Evolutionary conservation across 768 basidiomycete genomes (phyloP).

Genomic region (Phlebiopsis gigantea): DNA sequence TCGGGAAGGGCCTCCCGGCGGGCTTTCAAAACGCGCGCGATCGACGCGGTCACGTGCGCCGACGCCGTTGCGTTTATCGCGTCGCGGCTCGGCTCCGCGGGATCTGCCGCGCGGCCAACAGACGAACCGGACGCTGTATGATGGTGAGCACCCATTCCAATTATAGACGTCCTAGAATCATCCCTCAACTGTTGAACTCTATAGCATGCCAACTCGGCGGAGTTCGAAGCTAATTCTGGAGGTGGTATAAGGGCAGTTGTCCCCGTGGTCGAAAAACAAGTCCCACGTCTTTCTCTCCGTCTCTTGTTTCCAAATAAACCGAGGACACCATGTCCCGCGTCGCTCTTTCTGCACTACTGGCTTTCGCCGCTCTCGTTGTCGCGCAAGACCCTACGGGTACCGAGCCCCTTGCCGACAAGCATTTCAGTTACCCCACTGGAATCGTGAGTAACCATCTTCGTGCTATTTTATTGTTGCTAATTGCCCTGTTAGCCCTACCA

Average conservation of each 20-base stretch:
- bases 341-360: constrained; percentile 31
- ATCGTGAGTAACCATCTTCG: constrained; percentile 15
- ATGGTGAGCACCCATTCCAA: constrained; percentile 5
- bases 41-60: constrained; percentile 13
- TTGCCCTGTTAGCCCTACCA: constrained; percentile 40
- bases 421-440: constrained; percentile 19
- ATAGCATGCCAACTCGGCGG: constrained; percentile 7
- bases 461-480: not conserved
- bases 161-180: not conserved
- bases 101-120: not conserved
- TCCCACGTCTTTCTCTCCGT: constrained; percentile 8
- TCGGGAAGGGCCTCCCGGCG: constrained; percentile 2
- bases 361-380: constrained; percentile 22
- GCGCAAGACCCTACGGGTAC: constrained; percentile 19
- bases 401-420: constrained; percentile 23
- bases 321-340: constrained; percentile 26
- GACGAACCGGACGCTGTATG: not conserved
- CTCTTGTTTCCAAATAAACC: constrained; percentile 4
- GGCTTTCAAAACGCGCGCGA: constrained; percentile 9
- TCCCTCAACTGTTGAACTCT: not conserved
- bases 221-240: constrained; percentile 13
- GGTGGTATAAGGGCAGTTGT: constrained; percentile 15
- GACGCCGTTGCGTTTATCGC: not conserved
- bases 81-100: constrained; percentile 3
- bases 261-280: constrained; percentile 5